A percentile compares a stretch with the other conserved stretches of the same genome.
phyloP scores from a whole-genome alignment of 208 protist species.

The Naegleria fowleri region DNA sequence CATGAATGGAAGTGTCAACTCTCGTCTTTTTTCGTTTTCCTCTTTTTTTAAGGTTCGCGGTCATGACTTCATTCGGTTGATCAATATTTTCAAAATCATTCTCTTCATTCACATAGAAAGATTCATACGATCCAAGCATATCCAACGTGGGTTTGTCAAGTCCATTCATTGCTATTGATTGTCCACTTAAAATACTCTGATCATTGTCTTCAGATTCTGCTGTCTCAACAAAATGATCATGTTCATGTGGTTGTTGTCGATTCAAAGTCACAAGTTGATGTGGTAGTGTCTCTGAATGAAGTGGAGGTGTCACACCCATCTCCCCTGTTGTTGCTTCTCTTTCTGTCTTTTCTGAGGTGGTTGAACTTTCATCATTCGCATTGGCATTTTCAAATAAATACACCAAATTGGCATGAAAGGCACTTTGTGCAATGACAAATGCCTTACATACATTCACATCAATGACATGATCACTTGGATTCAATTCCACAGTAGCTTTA shows the following conservation, averaged over 20 bases:
- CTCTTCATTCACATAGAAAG: background rate
- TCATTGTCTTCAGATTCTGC: background rate
- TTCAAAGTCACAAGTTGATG: no score
- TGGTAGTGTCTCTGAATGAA: no score
- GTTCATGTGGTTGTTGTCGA: no score
- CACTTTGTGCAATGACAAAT: background rate
- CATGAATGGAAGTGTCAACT: no score
- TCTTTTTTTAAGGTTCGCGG: no score
- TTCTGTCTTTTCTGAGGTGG: no score
- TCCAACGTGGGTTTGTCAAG: background rate
- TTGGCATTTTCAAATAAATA: background rate
- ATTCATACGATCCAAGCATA: background rate
- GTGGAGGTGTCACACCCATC: no score
- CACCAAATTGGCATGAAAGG: background rate
- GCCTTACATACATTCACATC: background rate
- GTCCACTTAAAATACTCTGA: background rate
- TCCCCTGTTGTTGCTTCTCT: background rate
- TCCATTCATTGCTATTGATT: background rate
- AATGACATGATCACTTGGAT: background rate
- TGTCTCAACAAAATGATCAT: no score
- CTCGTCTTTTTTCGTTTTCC: no score
- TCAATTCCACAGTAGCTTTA: background rate
- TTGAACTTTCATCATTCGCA: background rate
- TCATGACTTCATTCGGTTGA: no score
- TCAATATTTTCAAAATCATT: background rate